These are phyloP conservation scores for Kentomonas sorsogonicus DNA, from an alignment of 208 protist species.

Conservation along the genomic window DNA sequence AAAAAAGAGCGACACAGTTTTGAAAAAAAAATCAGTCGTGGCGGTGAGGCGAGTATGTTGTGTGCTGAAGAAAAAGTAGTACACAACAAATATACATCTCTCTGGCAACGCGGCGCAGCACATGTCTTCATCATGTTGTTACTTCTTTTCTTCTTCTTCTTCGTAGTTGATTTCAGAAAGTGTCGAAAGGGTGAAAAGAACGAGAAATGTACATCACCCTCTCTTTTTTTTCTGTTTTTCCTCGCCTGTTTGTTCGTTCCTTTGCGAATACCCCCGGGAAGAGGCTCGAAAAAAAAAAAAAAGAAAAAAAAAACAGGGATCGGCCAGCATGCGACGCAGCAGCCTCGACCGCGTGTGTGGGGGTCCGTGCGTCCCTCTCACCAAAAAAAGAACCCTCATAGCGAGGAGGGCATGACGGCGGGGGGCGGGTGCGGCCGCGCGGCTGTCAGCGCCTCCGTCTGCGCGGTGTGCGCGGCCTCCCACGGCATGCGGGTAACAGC, in stretches of 20 bases:
- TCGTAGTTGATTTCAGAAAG: background rate
- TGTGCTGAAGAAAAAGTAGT: background rate
- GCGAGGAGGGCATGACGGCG: background rate
- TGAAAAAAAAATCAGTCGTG: slow-evolving; percentile 4
- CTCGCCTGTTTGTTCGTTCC: slow-evolving; percentile 17
- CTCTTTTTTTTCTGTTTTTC: slow-evolving; percentile 10
- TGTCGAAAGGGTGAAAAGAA: background rate
- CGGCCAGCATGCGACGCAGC: background rate
- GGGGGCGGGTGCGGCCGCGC: background rate
- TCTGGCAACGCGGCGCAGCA: background rate
- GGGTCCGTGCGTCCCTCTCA: too few relatives aligned
- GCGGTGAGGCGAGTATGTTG: too few relatives aligned
- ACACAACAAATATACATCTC: background rate
- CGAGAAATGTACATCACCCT: background rate
- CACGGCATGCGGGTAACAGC: slow-evolving; percentile 7
- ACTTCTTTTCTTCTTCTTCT: background rate
- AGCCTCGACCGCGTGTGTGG: too few relatives aligned
- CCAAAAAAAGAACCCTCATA: slow-evolving; percentile 2
- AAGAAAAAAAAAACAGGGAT: slow-evolving; percentile 14
- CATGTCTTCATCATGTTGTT: background rate
- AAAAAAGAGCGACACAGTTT: background rate
- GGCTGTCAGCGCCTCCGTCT: too few relatives aligned
- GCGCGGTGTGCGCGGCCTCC: too few relatives aligned
- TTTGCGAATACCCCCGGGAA: slow-evolving; percentile 4
- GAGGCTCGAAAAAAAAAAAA: slow-evolving; percentile 6